Conservation (phyloP, 2,329 filamentous ascomycete genomes). For the Biscogniauxia mediterranea region DNA sequence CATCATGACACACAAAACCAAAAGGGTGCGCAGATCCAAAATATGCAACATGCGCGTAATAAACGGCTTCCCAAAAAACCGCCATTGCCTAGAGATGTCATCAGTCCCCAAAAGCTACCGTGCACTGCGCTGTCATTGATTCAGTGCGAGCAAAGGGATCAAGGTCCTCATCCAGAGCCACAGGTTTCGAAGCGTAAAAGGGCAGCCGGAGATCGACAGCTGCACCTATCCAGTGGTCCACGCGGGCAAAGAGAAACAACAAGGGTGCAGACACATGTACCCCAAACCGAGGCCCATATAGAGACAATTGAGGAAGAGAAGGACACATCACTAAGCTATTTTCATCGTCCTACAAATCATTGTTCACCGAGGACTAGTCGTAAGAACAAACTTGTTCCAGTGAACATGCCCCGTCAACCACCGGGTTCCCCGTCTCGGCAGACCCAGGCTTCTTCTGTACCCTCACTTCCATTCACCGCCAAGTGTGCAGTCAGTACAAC, state of each 20-base stretch:
- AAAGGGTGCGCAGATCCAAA: constrained; percentile 2
- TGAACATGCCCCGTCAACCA: constrained; percentile 6
- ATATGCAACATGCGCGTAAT: constrained; percentile 14
- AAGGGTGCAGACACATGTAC: constrained; percentile 14
- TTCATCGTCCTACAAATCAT: background rate
- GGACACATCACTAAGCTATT: constrained; percentile 11
- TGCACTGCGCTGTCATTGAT: constrained; percentile 7
- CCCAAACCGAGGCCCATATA: constrained; percentile 10
- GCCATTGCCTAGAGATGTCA: constrained; percentile 9
- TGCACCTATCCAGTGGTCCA: constrained; percentile 9
- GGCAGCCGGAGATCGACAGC: constrained; percentile 11
- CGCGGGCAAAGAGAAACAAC: constrained; percentile 20
- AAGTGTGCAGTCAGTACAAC: constrained; percentile 25
- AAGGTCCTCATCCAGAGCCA: constrained; percentile 7
- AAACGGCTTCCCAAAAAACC: constrained; percentile 6
- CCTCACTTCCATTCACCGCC: constrained; percentile 32
- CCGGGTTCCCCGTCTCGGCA: constrained; percentile 10
- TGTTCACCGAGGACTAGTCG: background rate
- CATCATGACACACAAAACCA: constrained; percentile 3
- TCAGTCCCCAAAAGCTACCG: constrained; percentile 14
- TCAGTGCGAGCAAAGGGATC: constrained; percentile 12
- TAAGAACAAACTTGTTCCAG: constrained; percentile 3
- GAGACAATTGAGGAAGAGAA: constrained; percentile 27
- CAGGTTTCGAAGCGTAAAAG: constrained; percentile 2
- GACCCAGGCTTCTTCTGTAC: constrained; percentile 25